Conservation (phyloP, 1,284 basidiomycete species). For the Mrakiaceae sp. region DNA sequence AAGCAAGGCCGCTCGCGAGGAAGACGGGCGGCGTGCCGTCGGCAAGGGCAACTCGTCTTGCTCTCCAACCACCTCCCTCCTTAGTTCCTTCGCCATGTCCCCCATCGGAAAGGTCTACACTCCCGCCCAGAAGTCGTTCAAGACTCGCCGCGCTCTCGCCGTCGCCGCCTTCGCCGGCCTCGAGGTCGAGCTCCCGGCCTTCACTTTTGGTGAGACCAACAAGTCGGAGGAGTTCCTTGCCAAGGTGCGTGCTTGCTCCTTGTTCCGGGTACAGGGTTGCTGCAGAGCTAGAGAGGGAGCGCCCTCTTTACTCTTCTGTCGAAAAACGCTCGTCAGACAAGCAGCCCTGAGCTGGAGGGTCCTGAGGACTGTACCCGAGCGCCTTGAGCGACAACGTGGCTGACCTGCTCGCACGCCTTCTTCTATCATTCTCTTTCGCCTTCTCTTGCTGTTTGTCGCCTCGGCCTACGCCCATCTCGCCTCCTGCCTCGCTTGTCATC, state of each 20-base stretch:
- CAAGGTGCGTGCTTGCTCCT: constrained; percentile 35
- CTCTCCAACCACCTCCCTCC: background rate
- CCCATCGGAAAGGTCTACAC: constrained; percentile 16
- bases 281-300: no score
- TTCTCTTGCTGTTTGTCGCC: constrained; percentile 8
- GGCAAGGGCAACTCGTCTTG: background rate
- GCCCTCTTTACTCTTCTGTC: no score
- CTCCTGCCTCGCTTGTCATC: background rate
- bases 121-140: constrained; percentile 9
- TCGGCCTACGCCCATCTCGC: background rate
- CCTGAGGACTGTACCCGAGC: no score
- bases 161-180: constrained; percentile 60
- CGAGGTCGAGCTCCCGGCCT: constrained; percentile 49
- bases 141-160: constrained; percentile 48
- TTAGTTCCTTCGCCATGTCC: background rate
- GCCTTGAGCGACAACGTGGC: no score
- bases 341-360: no score
- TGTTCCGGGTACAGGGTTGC: no score
- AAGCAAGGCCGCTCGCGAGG: no score
- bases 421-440: constrained; percentile 19
- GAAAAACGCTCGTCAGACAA: no score
- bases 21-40: no score
- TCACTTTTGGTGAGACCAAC: constrained; percentile 62
- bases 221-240: constrained; percentile 60
- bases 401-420: background rate